Evolutionary conservation across 768 basidiomycete species (phyloP).

Genomic region (Termitomyces sp.): DNA sequence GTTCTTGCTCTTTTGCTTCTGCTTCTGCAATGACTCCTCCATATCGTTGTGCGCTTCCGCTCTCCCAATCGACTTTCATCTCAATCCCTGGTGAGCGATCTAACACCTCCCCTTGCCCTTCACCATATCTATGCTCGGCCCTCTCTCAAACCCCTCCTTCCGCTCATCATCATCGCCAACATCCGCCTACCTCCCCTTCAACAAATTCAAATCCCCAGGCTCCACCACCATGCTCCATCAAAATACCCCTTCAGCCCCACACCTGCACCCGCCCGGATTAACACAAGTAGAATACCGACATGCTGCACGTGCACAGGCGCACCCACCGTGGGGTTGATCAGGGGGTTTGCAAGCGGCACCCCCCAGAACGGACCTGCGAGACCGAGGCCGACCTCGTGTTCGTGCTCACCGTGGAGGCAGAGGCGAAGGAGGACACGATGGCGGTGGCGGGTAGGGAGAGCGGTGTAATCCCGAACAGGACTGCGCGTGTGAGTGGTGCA

Average conservation of each 20-base stretch:
- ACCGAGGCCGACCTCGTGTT: no score
- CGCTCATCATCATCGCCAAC: conserved; percentile 12
- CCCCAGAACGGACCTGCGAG: conserved; percentile 63
- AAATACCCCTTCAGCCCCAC: conserved; percentile 39
- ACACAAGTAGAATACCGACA: conserved; percentile 1
- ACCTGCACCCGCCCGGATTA: neutral
- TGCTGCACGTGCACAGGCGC: conserved; percentile 25
- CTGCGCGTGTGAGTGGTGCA: neutral
- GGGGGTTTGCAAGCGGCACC: conserved; percentile 26
- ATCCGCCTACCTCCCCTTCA: no score
- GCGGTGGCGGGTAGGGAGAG: neutral
- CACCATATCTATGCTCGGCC: neutral
- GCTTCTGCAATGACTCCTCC: neutral
- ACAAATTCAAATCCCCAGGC: conserved; percentile 15
- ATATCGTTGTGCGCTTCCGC: neutral
- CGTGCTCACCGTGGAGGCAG: conserved; percentile 1
- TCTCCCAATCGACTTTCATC: neutral
- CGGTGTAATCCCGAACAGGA: neutral
- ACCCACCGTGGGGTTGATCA: conserved; percentile 41
- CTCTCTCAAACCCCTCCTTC: conserved; percentile 27
- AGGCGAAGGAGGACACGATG: neutral
- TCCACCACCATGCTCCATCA: conserved; percentile 30
- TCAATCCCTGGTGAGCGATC: neutral
- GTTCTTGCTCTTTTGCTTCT: neutral
- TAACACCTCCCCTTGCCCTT: neutral